Base-by-base conservation (phyloP, 2,329 filamentous ascomycete species). In the Alternaria consortialis region DNA sequence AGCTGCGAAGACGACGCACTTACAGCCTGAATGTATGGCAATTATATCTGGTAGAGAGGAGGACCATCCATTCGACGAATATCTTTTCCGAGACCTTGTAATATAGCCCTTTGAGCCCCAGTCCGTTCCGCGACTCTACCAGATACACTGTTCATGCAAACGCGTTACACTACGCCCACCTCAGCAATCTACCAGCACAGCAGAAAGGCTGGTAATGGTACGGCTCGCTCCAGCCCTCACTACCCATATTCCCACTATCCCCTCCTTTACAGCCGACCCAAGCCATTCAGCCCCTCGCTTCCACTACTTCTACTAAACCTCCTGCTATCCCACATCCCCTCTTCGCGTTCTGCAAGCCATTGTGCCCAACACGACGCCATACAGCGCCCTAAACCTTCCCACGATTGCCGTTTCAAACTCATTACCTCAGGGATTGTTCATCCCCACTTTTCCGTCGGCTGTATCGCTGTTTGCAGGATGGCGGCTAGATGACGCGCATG, bases 401-500 rank as follows among this genome's bases (percentile, higher is more conserved):
- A 53, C 34, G 23, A 53, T 53, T 9, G 36, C 50, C 39, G 50
- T 53, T 50, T 50, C 46, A 37, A 15, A 27, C 46, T 50, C 46
- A 50, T 23, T n/a, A 17, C 5, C 32, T 50, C 17, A 17, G 9
- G 46, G 46, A 37, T 37, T 32, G 20, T 37, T n/a, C 8, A 23
- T 23, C 46, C 8, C 46, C 46, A n/a, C 46, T 50, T 50, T 36
- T 50, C 8, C 7, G 23, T 37, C 29, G 32, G 48, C 47, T 46
- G 48, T 44, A 43, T 29, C 36, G 34, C 43, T 53, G 15, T n/a
- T 50, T 57, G 12, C 12, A 53, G 56, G 17, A 29, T 58, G 43
- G 36, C 31, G 17, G 56, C 5, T 43, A 36, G 48, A 66, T 68
- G 66, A 66, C 61, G 58, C 47, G 66, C 64, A 68, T 64, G 58